These are phyloP conservation scores for Geotrichum ghanense DNA, from an alignment of 805 yeast genomes.

Conservation along the genomic window DNA sequence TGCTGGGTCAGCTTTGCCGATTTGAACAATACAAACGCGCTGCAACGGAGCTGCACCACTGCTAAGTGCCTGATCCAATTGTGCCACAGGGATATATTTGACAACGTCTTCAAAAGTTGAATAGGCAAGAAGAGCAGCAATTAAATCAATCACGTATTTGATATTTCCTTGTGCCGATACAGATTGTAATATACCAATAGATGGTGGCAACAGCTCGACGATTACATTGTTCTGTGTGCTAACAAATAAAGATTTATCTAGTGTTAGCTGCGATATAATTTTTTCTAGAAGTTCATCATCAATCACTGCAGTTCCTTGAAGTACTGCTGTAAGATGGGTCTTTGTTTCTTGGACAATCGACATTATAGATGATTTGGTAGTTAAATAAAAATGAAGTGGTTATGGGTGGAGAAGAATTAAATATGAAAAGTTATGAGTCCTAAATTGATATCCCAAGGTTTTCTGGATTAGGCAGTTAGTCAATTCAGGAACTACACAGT, in stretches of 20 bases:
- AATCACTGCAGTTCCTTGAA: not conserved
- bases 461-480: too few relatives aligned
- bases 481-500: too few relatives aligned
- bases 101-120: slow-evolving; percentile 23
- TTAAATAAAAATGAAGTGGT: too few relatives aligned
- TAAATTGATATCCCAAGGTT: too few relatives aligned
- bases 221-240: not conserved
- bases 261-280: not conserved
- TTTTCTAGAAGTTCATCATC: not conserved
- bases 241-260: not conserved
- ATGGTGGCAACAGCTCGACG: slow-evolving; percentile 13
- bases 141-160: slow-evolving; percentile 13
- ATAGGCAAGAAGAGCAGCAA: slow-evolving; percentile 20
- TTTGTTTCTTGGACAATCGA: too few relatives aligned
- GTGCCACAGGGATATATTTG: slow-evolving; percentile 15
- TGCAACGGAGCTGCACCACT: slow-evolving; percentile 21
- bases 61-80: slow-evolving; percentile 22
- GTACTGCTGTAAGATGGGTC: not conserved
- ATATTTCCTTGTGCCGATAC: slow-evolving; percentile 12
- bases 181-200: slow-evolving; percentile 19
- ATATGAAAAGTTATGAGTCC: too few relatives aligned
- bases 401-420: too few relatives aligned
- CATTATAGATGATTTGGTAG: too few relatives aligned
- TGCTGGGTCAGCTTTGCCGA: slow-evolving; percentile 22
- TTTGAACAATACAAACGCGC: slow-evolving; percentile 17